These are phyloP conservation scores for Metschnikowia orientalis DNA, from an alignment of 805 yeast species.

Conservation along the genomic window DNA sequence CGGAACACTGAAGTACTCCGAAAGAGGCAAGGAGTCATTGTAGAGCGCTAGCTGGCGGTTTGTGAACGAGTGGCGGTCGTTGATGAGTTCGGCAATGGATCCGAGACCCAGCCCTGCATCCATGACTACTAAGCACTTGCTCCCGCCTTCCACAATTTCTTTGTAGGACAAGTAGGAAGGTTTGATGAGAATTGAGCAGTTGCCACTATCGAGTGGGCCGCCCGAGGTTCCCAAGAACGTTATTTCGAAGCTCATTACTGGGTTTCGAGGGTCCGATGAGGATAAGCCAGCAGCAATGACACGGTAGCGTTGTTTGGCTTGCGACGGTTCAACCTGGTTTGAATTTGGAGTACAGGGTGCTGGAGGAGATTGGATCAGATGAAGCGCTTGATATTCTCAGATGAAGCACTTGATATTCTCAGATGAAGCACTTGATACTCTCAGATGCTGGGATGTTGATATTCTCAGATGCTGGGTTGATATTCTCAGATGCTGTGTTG, in stretches of 20 bases:
- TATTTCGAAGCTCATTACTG: slow-evolving; percentile 46
- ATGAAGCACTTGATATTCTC: too few relatives aligned
- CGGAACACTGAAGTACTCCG: slow-evolving; percentile 23
- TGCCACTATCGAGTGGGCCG: slow-evolving; percentile 72
- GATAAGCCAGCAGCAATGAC: too few relatives aligned
- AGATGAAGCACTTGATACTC: too few relatives aligned
- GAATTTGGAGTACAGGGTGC: too few relatives aligned
- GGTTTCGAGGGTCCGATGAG: neutral
- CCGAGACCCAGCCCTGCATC: slow-evolving; percentile 80
- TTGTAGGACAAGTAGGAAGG: slow-evolving; percentile 42
- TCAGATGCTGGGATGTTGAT: too few relatives aligned
- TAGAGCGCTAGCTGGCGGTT: slow-evolving; percentile 24
- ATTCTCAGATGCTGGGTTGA: too few relatives aligned
- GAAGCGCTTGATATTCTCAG: too few relatives aligned
- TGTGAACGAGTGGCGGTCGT: slow-evolving; percentile 17
- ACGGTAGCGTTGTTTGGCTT: too few relatives aligned
- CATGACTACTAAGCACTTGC: slow-evolving; percentile 44
- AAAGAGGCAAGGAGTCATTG: slow-evolving; percentile 24
- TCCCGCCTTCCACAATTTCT: slow-evolving; percentile 25
- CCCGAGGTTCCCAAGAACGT: slow-evolving; percentile 77
- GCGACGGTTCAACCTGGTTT: too few relatives aligned
- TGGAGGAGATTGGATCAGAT: too few relatives aligned
- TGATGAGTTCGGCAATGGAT: slow-evolving; percentile 42
- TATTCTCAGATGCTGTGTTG: too few relatives aligned
- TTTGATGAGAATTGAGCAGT: slow-evolving; percentile 66